phyloP scores from a whole-genome alignment of 1,284 basidiomycete genomes.

The Tilletia setariae region DNA sequence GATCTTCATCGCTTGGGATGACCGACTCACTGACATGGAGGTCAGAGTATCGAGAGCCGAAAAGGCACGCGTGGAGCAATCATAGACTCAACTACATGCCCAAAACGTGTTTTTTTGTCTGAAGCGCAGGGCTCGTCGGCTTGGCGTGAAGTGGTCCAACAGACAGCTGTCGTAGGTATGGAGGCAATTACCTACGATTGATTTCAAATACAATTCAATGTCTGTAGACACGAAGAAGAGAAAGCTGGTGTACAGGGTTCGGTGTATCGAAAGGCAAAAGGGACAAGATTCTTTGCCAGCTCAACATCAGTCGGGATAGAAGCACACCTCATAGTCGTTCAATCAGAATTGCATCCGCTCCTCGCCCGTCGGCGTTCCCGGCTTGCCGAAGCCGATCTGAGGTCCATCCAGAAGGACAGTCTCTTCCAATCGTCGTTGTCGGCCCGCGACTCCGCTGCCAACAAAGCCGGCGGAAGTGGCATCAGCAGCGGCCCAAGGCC shows the following conservation, averaged over 20 bases:
- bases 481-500: background rate
- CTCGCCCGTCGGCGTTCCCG: constrained; percentile 10
- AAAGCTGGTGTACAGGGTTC: too few species aligned
- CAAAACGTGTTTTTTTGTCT: too few species aligned
- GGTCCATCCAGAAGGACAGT: constrained; percentile 4
- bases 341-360: constrained; percentile 15
- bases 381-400: constrained; percentile 13
- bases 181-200: too few species aligned
- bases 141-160: too few species aligned
- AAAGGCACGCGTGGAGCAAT: background rate
- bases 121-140: too few species aligned
- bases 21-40: constrained; percentile 2
- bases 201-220: background rate
- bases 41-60: background rate
- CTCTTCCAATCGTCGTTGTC: background rate
- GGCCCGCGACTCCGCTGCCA: background rate
- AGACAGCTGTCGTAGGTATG: too few species aligned
- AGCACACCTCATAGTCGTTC: too few species aligned
- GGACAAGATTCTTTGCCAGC: background rate
- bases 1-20: constrained; percentile 14
- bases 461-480: background rate
- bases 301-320: background rate
- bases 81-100: background rate
- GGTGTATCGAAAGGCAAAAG: background rate
- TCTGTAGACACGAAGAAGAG: background rate